Evolutionary conservation across 768 basidiomycete genomes (phyloP), one percentile per base, ranked within the genome.

Genomic region (Collybia mongolica): DNA sequence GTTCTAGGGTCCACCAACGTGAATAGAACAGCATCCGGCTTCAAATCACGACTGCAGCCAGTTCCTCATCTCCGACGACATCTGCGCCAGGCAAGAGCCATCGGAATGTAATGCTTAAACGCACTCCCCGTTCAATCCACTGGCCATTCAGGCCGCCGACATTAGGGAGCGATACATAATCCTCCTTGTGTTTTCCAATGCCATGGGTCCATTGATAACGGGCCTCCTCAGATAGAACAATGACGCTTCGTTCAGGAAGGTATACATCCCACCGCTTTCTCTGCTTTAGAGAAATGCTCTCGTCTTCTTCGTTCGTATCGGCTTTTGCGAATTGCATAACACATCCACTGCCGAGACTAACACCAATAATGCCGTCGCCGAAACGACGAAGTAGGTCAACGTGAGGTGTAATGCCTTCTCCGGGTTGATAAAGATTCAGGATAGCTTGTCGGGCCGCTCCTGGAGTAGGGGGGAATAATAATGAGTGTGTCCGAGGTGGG

Each of bases 191-290:
- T 46, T 76, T 76, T 26, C 82, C 79, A 49, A 98, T 98, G 4
- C 90, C 95, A 66, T 98, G 95, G 7, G 82, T 83, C 91, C 93
- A 98, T 2, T 70, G 65, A 65, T 91, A 97, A 35, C 95, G 80
- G 12, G 95, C 91, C 28, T 88, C 86, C 28, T 82, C 84, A 3
- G 84, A 82, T 53, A 98, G 72, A 41, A 93, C 82, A 50, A 95
- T 72, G 18, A 96, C 70, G 52, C 86, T 89, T 43, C 89, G 69
- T 47, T 83, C 80, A 0, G 90, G 87, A 15, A 98, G 76, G 64
- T 88, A 90, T 22, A 94, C 54, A 45, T 85, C 76, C 60, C 71
- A 66, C 57, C 49, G 59, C 5, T 40, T 23, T 54, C 18, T 44
- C 52, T 46, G 43, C 41, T 32, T n/a, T 22, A 46, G 18, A 38